A percentile compares a stretch with the other conserved stretches of the same genome.
phyloP scores from a whole-genome alignment of 148 eudicot genomes.

The Limonium bicolor region DNA sequence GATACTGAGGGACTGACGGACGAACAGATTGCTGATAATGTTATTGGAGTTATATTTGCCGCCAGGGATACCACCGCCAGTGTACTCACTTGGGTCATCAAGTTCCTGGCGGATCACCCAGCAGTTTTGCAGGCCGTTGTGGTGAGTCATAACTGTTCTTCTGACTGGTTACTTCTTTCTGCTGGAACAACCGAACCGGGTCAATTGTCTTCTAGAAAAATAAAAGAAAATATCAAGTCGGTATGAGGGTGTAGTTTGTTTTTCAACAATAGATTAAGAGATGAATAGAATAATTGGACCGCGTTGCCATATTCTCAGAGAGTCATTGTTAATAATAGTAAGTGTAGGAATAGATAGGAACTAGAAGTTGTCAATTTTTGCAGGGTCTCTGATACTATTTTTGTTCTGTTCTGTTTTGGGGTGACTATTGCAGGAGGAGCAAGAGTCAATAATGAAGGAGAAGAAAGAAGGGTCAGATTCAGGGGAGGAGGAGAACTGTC shows the following conservation, averaged over 20 bases:
- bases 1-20: slow-evolving; percentile 67
- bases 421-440: slow-evolving; percentile 23
- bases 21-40: slow-evolving; percentile 82
- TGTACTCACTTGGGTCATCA: slow-evolving; percentile 82
- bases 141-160: no score
- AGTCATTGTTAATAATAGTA: no score
- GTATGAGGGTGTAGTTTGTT: neutral
- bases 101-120: slow-evolving; percentile 74
- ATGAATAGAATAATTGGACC: no score
- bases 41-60: slow-evolving; percentile 87
- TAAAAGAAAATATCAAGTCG: neutral
- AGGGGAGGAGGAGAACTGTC: slow-evolving; percentile 10
- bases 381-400: neutral
- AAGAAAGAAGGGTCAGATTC: slow-evolving; percentile 16
- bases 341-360: neutral
- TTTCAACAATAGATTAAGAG: neutral
- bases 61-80: slow-evolving; percentile 95
- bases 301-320: no score
- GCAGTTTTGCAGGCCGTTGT: slow-evolving; percentile 64
- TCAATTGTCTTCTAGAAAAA: neutral
- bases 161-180: neutral
- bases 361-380: neutral
- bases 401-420: no score
- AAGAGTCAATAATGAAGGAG: slow-evolving; percentile 21
- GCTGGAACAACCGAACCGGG: no score